These are phyloP conservation scores for Phytopythium aichiense DNA, from an alignment of 352 stramenopile genomes.

Conservation along the genomic window DNA sequence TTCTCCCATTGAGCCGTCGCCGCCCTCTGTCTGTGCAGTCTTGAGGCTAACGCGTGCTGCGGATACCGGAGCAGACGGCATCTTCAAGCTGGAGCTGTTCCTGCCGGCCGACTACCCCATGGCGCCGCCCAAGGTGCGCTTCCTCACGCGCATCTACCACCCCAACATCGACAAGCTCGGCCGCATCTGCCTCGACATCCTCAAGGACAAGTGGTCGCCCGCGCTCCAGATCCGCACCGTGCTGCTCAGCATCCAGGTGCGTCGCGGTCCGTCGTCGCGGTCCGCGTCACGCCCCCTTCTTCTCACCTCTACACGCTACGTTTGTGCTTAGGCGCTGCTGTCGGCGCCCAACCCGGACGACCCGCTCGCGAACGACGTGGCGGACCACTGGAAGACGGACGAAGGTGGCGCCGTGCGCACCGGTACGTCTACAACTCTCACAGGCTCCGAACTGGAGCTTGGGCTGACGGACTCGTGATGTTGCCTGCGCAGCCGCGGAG, in stretches of 20 bases:
- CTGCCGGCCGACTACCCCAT: conserved; percentile 97
- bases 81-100: conserved; percentile 97
- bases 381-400: conserved; percentile 97
- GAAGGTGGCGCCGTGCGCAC: conserved; percentile 88
- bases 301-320: no score
- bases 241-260: conserved; percentile 94
- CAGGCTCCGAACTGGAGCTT: no score
- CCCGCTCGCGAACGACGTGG: conserved; percentile 96
- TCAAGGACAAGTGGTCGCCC: conserved; percentile 99
- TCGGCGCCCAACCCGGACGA: conserved; percentile 97
- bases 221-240: conserved; percentile 98
- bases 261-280: background rate
- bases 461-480: conserved; percentile 1
- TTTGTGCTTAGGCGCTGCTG: conserved; percentile 67
- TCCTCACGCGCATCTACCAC: conserved; percentile 99
- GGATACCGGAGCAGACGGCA: conserved; percentile 59
- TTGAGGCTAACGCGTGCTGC: conserved; percentile 7
- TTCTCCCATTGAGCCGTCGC: no score
- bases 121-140: conserved; percentile 96
- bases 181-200: conserved; percentile 98
- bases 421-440: conserved; percentile 22
- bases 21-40: no score
- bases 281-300: no score
- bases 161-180: conserved; percentile 98
- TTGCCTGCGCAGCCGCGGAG: conserved; percentile 39